Evolutionary conservation across 2,329 filamentous ascomycete species (phyloP).

Genomic region (Periconia sp.): DNA sequence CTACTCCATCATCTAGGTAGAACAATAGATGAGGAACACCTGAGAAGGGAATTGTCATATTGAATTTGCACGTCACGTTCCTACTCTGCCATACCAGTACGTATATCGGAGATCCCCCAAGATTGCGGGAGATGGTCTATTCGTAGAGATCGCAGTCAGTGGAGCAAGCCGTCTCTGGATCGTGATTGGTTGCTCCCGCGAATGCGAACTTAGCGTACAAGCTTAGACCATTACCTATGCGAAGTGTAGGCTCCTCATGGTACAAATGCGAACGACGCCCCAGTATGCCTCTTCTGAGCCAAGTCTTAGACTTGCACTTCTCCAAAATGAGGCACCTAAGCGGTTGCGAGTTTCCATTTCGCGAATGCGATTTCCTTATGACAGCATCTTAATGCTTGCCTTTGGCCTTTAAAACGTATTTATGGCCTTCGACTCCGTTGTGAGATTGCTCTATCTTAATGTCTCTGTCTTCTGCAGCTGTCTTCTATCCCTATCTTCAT

Average conservation of each 20-base stretch:
- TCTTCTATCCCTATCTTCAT: neutral
- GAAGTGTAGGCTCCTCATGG: constrained; percentile 4
- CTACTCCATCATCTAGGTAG: too few relatives aligned
- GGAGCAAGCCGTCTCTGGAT: constrained; percentile 1
- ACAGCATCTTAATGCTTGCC: neutral
- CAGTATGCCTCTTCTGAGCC: neutral
- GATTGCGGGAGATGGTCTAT: neutral
- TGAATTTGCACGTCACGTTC: too few relatives aligned
- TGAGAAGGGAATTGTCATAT: too few relatives aligned
- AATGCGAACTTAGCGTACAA: constrained; percentile 23
- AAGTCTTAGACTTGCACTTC: neutral
- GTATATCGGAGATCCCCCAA: neutral
- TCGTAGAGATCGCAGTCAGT: neutral
- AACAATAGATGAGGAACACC: too few relatives aligned
- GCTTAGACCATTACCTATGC: constrained; percentile 5
- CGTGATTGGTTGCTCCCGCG: constrained; percentile 18
- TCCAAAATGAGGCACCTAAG: constrained; percentile 1
- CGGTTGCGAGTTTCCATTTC: constrained; percentile 15
- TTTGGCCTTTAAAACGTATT: constrained; percentile 2
- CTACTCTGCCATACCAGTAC: too few relatives aligned
- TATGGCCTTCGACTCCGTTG: neutral
- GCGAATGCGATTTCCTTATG: constrained; percentile 12
- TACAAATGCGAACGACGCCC: neutral
- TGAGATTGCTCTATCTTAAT: neutral
- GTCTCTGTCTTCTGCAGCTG: neutral